These are phyloP conservation scores for Parafenestella ontariensis DNA, from an alignment of 2,329 filamentous ascomycete species.

Conservation along the genomic window DNA sequence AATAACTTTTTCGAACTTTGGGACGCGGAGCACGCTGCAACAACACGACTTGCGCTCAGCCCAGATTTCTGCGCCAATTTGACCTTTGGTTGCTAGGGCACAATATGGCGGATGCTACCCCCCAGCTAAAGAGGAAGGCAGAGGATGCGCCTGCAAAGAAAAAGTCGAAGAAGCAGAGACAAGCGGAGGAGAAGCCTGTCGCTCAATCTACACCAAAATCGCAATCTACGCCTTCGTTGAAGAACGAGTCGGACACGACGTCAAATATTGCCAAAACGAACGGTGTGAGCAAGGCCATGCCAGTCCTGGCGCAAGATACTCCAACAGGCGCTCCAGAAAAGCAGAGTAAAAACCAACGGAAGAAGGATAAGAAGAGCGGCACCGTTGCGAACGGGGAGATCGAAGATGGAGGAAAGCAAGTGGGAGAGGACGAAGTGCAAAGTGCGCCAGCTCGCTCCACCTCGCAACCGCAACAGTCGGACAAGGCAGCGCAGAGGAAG, in stretches of 20 bases:
- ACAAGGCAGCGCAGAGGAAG: constrained; percentile 14
- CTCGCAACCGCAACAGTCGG: constrained; percentile 8
- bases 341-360: constrained; percentile 14
- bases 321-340: constrained; percentile 4
- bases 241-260: constrained; percentile 15
- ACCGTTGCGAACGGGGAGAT: neutral
- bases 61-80: neutral
- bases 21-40: neutral
- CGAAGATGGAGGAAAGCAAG: neutral
- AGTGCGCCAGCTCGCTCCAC: neutral
- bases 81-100: neutral
- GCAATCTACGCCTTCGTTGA: constrained; percentile 16
- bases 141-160: constrained; percentile 37
- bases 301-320: constrained; percentile 8
- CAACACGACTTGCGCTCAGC: neutral
- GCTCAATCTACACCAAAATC: constrained; percentile 20
- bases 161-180: constrained; percentile 38
- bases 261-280: constrained; percentile 14
- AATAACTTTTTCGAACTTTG: constrained; percentile 31
- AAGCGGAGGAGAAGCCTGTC: constrained; percentile 27
- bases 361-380: constrained; percentile 8
- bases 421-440: neutral
- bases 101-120: constrained; percentile 34
- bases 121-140: constrained; percentile 41
- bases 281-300: constrained; percentile 11